A percentile compares a stretch with the other conserved stretches of the same genome.
Conservation (phyloP, 371 early-diverging fungal genomes). For the Rhizomucor miehei region DNA sequence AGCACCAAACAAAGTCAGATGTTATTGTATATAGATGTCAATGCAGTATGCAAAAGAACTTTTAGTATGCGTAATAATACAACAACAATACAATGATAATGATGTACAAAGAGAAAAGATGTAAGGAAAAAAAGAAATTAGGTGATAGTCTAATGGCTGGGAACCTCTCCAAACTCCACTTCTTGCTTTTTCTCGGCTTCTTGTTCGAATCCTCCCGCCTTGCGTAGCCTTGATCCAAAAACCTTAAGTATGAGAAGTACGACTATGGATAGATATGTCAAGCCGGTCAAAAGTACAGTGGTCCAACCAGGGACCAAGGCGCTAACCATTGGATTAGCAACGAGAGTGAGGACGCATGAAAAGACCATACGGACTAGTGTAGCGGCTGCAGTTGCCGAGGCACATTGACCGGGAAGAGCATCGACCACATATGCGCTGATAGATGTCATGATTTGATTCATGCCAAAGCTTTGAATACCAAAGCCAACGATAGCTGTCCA, state of each 20-base stretch:
- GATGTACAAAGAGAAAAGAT: too few relatives aligned
- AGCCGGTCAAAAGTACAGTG: conserved; percentile 20
- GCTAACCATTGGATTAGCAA: conserved; percentile 23
- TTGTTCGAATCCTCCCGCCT: conserved; percentile 10
- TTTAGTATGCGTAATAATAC: too few relatives aligned
- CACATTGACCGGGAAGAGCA: conserved; percentile 39
- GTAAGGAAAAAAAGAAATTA: too few relatives aligned
- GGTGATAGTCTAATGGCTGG: too few relatives aligned
- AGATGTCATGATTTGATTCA: conserved; percentile 25
- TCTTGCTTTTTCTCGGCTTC: too few relatives aligned
- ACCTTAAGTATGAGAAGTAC: conserved; percentile 14
- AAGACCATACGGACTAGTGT: conserved; percentile 39
- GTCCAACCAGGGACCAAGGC: conserved; percentile 23
- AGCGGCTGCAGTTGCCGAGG: conserved; percentile 43
- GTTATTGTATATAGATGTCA: too few relatives aligned
- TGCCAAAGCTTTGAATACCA: conserved; percentile 33
- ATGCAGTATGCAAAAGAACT: too few relatives aligned
- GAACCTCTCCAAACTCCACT: too few relatives aligned
- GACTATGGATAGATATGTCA: conserved; percentile 11
- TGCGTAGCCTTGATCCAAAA: conserved; percentile 16
- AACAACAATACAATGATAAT: too few relatives aligned
- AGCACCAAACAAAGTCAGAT: too few relatives aligned
- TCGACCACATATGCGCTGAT: conserved; percentile 45
- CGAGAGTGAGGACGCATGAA: conserved; percentile 37
- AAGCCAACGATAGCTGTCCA: conserved; percentile 43